Evolutionary conservation across 129 eudicot species (phyloP), one percentile per base, ranked within the genome.

Genomic region (carrot (Daucus carota)): DNA sequence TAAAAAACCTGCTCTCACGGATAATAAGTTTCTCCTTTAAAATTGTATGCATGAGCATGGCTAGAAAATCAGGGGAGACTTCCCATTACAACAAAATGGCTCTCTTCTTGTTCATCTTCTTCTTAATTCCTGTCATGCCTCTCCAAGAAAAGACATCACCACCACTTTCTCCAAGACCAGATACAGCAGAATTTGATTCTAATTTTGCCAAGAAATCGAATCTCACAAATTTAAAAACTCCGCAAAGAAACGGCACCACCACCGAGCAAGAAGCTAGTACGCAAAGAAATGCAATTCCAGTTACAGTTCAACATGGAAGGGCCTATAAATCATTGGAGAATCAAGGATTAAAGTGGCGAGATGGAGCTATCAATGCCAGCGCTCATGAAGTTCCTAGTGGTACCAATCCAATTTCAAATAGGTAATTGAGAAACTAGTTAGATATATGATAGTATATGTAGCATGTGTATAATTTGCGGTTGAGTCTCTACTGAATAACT

Each of bases 371-470:
- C 15, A 72, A 79, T 62, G 82, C 54, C 1, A 79, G 76, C 26
- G 82, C 73, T 31, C 82, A 79, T 32, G 82, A 79, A 44, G 82
- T 79, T 54, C 82, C 82, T 20, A 79, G 82, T 57, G 82, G 82
- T 57, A 77, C 82, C 13, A 79, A 79, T 73, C 82, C 82, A 40
- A 62, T 79, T 47, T 72, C 82, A 79, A 79, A 79, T 79, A 62
- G 79, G 79, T 76, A 65, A 65, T 24, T 7, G 16, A 15, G 26
- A 34, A 67, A 67, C 28, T 32, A 18, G 15, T 33, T 34, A 31
- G 34, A 31, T 63, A 6, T 63, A 5, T n/a, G n/a, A n/a, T n/a
- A n/a, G n/a, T n/a, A n/a, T n/a, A n/a, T 28, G 34, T 60, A 62
- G 22, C 7, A 6, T 22, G 28, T 52, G 60, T 22, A 52, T 20